Base-by-base conservation (phyloP, 202 grass and related monocot genomes). In the Setaria viridis region DNA sequence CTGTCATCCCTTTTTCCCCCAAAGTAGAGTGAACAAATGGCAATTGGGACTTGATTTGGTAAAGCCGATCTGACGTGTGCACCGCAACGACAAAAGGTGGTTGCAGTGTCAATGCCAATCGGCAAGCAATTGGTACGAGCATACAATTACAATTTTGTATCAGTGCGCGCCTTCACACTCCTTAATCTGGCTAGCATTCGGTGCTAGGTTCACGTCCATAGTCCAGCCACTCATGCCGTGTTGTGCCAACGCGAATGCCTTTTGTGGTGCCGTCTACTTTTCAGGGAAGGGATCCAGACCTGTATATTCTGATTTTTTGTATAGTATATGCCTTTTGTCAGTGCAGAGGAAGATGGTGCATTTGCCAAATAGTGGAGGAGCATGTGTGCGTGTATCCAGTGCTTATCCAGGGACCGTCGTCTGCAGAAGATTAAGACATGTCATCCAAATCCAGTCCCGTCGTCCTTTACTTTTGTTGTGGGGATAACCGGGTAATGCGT, bases 261-360 rank as follows among this genome's bases (percentile, higher is more conserved):
- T 70, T 81, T 42, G 17, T 70, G 35, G 50, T 46, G 79, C n/a
- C 49, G 6, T 82, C 51, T 82, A 66, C 65, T 57, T 70, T 43
- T 81, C 77, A 37, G 45, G 12, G 4, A 32, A 60, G n/a, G 57
- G 57, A 60, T 29, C 10, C 25, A 53, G 6, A 19, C 34, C 33
- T 17, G 5, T 20, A 67, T 17, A 20, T 46, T 46, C 43, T 46
- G 43, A 8, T 1, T 46, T 46, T 0, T 5, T 6, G 39, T 5
- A 41, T 5, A 41, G 43, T 46, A 46, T 46, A 9, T 46, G 43
- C 42, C 7, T 46, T 46, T 10, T 46, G 43, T 46, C 43, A 46
- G 43, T 46, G 43, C 43, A 46, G 43, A 12, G 51, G 15, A 54
- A 16, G 15, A 54, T 16, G 14, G 51, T 19, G 62, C 33, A 34